A percentile compares a stretch with the other conserved stretches of the same genome.
phyloP scores from a whole-genome alignment of 257 asterid genomes.

The Voacanga thouarsii region DNA sequence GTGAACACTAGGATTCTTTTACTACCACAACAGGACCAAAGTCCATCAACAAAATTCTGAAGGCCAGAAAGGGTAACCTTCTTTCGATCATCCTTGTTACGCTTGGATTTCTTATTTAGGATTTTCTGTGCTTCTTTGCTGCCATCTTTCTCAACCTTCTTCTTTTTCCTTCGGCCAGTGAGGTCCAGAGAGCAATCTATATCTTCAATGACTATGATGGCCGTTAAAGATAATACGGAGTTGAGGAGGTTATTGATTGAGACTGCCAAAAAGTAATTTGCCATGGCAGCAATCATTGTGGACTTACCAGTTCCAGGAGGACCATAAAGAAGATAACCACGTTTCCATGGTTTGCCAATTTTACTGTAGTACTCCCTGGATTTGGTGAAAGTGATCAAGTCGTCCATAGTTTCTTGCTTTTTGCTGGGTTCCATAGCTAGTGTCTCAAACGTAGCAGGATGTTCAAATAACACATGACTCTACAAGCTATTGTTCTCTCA shows the following conservation, averaged over 20 bases:
- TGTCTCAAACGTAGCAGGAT: slow-evolving; percentile 17
- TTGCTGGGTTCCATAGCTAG: slow-evolving; percentile 18
- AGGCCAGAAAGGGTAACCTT: background rate
- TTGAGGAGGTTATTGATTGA: background rate
- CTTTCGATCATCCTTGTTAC: no score
- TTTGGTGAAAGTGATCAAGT: slow-evolving; percentile 19
- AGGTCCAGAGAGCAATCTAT: slow-evolving; percentile 13
- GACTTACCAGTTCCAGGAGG: slow-evolving; percentile 9
- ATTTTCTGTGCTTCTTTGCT: background rate
- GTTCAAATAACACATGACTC: slow-evolving; percentile 14
- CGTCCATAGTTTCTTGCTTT: slow-evolving; percentile 28
- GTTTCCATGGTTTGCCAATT: slow-evolving; percentile 10
- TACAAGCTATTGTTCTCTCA: slow-evolving; percentile 1
- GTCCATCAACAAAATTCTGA: background rate
- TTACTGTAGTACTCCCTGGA: slow-evolving; percentile 19
- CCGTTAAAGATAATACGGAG: background rate
- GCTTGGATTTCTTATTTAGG: background rate
- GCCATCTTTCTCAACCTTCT: background rate
- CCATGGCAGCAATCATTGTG: slow-evolving; percentile 12
- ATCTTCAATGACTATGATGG: slow-evolving; percentile 9
- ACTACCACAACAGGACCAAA: background rate
- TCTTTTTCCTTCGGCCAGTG: background rate
- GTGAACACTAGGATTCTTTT: background rate
- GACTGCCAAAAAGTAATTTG: background rate
- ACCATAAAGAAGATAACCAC: slow-evolving; percentile 4